phyloP scores from a whole-genome alignment of 2,329 filamentous ascomycete species.

The Ascochyta rabiei region DNA sequence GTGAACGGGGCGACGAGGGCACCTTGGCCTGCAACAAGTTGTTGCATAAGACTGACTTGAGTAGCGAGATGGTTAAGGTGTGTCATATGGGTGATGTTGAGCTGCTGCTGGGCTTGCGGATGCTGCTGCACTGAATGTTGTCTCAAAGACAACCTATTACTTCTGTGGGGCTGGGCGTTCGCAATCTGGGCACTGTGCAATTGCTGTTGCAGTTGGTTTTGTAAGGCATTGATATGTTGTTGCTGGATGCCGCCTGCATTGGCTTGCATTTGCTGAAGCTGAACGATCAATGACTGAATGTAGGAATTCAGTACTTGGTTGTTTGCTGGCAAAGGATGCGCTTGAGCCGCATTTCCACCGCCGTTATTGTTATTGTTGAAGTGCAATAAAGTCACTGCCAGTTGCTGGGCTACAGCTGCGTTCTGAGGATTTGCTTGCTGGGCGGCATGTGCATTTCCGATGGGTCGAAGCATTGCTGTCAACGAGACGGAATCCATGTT shows the following conservation, averaged over 20 bases:
- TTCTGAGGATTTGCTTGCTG: slow-evolving; percentile 3
- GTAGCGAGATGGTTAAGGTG: background rate
- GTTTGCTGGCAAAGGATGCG: background rate
- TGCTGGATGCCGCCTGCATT: slow-evolving; percentile 21
- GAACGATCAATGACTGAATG: slow-evolving; percentile 24
- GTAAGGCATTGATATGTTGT: slow-evolving; percentile 20
- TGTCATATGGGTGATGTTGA: background rate
- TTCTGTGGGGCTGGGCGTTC: background rate
- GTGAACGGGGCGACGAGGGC: slow-evolving; percentile 13
- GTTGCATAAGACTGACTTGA: slow-evolving; percentile 12
- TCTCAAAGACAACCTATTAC: background rate
- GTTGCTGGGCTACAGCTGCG: background rate
- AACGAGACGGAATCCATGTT: slow-evolving; percentile 70
- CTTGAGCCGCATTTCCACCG: slow-evolving; percentile 7
- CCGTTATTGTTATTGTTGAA: slow-evolving; percentile 19
- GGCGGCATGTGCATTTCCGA: slow-evolving; percentile 8
- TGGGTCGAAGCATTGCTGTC: slow-evolving; percentile 45
- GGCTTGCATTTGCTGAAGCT: slow-evolving; percentile 31
- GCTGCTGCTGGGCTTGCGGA: slow-evolving; percentile 12
- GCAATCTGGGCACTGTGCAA: slow-evolving; percentile 8
- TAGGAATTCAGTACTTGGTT: slow-evolving; percentile 19
- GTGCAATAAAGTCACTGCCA: background rate
- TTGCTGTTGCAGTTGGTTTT: slow-evolving; percentile 27
- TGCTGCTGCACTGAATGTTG: slow-evolving; percentile 1
- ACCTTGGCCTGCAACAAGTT: background rate